A percentile compares a stretch with the other conserved stretches of the same genome.
phyloP scores from a whole-genome alignment of 2,329 filamentous ascomycete genomes.

The Arthrobotrys entomopaga region DNA sequence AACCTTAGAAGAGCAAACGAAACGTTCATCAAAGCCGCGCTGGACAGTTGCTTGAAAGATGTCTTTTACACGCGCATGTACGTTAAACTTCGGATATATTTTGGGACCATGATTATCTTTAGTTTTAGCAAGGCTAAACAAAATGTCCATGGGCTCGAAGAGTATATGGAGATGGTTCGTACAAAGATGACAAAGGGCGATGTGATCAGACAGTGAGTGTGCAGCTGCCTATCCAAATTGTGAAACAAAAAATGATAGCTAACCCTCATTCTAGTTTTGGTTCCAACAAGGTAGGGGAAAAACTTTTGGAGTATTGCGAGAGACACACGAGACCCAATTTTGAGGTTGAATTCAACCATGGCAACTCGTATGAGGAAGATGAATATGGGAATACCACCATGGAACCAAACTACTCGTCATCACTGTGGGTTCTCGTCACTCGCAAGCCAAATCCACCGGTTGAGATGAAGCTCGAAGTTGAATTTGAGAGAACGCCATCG shows the following conservation, averaged over 20 bases:
- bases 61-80: constrained; percentile 56
- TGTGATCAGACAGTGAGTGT: constrained; percentile 56
- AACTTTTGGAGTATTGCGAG: constrained; percentile 36
- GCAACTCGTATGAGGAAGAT: constrained; percentile 13
- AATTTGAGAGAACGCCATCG: constrained; percentile 52
- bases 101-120: constrained; percentile 58
- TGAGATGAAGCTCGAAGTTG: constrained; percentile 56
- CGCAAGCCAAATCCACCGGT: constrained; percentile 36
- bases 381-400: constrained; percentile 15
- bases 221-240: not conserved
- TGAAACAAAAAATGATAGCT: not conserved
- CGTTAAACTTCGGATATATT: constrained; percentile 57
- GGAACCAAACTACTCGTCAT: constrained; percentile 53
- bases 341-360: constrained; percentile 21
- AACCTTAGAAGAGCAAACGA: constrained; percentile 55
- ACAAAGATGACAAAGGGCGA: constrained; percentile 55
- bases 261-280: constrained; percentile 37
- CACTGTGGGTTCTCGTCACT: constrained; percentile 39
- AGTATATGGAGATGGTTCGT: constrained; percentile 54
- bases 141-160: constrained; percentile 49
- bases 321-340: not conserved
- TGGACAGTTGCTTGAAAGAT: constrained; percentile 56
- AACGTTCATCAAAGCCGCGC: constrained; percentile 52
- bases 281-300: constrained; percentile 31
- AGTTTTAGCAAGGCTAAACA: constrained; percentile 53